phyloP scores from a whole-genome alignment of 306 rosid genomes.

The Begonia loranthoides region DNA sequence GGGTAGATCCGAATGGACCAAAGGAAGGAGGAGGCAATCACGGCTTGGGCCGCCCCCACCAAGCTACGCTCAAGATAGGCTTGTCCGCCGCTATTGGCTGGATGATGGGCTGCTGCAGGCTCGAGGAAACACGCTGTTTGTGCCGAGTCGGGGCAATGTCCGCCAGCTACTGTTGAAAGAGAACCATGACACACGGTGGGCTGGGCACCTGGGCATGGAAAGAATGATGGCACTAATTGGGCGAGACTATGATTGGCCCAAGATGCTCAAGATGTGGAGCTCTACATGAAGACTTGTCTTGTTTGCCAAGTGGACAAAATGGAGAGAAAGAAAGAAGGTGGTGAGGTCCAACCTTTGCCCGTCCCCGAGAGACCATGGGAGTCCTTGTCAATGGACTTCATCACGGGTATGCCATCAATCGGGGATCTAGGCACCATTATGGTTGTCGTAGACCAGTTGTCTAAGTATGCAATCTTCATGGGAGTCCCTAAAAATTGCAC shows the following conservation, averaged over 20 bases:
- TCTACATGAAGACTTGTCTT: neutral
- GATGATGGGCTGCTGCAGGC: neutral
- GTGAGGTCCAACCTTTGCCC: neutral
- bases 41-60: neutral
- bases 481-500: no score
- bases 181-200: neutral
- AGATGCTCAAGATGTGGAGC: neutral
- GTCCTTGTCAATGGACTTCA: no score
- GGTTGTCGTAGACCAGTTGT: neutral
- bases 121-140: neutral
- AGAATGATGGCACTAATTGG: neutral
- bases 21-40: no score
- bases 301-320: neutral
- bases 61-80: neutral
- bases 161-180: neutral
- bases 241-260: neutral
- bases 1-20: no score
- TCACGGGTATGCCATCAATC: neutral
- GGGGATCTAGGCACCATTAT: neutral
- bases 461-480: neutral
- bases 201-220: neutral
- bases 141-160: neutral
- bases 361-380: neutral
- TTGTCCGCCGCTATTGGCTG: neutral
- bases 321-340: neutral